Evolutionary conservation across 306 rosid species (phyloP).

Genomic region (Morella rubra): DNA sequence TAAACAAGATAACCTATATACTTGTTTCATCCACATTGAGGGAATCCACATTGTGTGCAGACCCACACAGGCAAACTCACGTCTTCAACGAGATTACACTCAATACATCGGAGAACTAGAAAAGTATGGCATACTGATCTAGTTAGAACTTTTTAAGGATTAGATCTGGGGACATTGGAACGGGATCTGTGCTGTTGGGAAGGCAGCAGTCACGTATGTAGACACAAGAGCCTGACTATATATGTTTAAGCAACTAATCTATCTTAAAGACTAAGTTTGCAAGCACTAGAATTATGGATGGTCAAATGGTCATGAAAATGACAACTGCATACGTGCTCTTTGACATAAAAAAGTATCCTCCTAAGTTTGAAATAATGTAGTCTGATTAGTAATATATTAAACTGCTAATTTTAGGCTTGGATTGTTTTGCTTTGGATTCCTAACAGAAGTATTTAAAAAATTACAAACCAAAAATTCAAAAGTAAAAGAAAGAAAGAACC

Average conservation of each 20-base stretch:
- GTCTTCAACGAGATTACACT: too few species aligned
- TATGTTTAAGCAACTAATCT: neutral
- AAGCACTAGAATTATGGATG: neutral
- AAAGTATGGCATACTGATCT: neutral
- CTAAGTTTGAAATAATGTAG: too few species aligned
- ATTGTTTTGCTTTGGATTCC: too few species aligned
- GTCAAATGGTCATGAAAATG: neutral
- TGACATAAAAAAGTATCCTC: too few species aligned
- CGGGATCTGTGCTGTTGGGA: neutral
- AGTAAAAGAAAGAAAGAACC: slow-evolving; percentile 37
- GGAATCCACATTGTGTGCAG: neutral
- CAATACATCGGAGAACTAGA: neutral
- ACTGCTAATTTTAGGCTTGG: too few species aligned
- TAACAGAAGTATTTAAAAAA: too few species aligned
- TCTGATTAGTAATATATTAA: too few species aligned
- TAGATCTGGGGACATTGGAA: neutral
- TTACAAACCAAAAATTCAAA: too few species aligned
- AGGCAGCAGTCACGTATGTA: neutral
- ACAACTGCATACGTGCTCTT: neutral
- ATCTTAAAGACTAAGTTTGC: neutral
- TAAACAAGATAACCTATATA: neutral
- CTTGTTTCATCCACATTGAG: neutral
- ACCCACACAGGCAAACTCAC: neutral
- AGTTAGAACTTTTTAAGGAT: neutral
- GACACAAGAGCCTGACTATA: neutral